A percentile compares a stretch with the other conserved stretches of the same genome.
Conservation (phyloP, 2,329 filamentous ascomycete species). For the Pyrenophora tritici-repentis region DNA sequence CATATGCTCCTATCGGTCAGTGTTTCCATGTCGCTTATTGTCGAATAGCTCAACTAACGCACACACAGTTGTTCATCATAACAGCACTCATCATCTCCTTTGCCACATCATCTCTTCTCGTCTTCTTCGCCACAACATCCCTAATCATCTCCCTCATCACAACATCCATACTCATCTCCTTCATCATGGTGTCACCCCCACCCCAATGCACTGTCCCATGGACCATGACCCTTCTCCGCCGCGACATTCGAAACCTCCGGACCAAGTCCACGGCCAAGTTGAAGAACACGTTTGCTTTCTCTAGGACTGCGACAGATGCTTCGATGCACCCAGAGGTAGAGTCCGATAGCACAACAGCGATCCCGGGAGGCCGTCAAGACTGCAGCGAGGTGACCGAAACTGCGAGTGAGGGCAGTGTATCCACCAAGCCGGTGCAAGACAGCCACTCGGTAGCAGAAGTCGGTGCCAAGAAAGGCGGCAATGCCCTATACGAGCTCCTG, state of each 20-base stretch:
- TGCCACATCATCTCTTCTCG: no score
- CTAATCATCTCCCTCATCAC: background rate
- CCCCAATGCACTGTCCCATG: slow-evolving; percentile 11
- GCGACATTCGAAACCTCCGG: slow-evolving; percentile 23
- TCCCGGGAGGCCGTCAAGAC: background rate
- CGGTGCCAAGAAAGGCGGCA: background rate
- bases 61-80: background rate
- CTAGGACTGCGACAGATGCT: background rate
- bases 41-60: background rate
- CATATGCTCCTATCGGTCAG: no score
- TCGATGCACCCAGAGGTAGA: background rate
- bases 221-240: slow-evolving; percentile 23
- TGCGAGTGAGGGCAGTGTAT: background rate
- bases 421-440: background rate
- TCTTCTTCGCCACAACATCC: background rate
- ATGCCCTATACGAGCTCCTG: slow-evolving; percentile 17
- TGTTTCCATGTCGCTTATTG: background rate
- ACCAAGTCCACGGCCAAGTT: slow-evolving; percentile 3
- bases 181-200: slow-evolving; percentile 3
- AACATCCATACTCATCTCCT: background rate
- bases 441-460: background rate
- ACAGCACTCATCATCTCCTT: background rate
- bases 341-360: background rate
- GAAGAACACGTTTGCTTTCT: slow-evolving; percentile 1
- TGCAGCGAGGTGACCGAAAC: background rate